Evolutionary conservation across 2,329 filamentous ascomycete species (phyloP).

Genomic region (Ophiostoma ulmi): DNA sequence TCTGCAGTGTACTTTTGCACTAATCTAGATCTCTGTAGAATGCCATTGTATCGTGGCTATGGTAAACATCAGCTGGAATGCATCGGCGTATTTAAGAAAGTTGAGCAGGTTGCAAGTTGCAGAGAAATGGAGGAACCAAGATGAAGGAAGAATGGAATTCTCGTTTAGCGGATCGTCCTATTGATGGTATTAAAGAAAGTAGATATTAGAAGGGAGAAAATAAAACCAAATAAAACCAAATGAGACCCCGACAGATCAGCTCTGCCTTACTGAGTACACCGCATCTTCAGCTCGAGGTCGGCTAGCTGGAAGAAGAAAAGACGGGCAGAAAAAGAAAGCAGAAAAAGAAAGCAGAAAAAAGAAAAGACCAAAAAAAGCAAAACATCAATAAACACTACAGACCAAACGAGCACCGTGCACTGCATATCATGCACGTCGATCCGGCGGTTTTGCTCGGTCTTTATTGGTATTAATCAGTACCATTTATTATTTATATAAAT

Average conservation of each 20-base stretch:
- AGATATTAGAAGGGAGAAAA: too few species aligned
- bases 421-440: slow-evolving; percentile 34
- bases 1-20: too few species aligned
- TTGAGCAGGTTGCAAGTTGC: too few species aligned
- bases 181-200: too few species aligned
- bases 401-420: slow-evolving; percentile 14
- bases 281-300: slow-evolving; percentile 2
- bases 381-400: neutral
- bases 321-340: slow-evolving; percentile 41
- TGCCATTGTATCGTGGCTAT: too few species aligned
- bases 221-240: neutral
- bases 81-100: too few species aligned
- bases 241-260: neutral
- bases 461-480: neutral
- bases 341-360: slow-evolving; percentile 65
- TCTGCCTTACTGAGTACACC: slow-evolving; percentile 3
- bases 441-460: slow-evolving; percentile 1
- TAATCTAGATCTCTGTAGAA: too few species aligned
- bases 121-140: too few species aligned
- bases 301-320: neutral
- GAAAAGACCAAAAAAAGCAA: neutral
- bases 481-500: neutral
- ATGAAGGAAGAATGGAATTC: too few species aligned
- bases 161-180: too few species aligned
- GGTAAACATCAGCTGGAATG: too few species aligned